These are phyloP conservation scores for Solanum pinnatisectum DNA, from an alignment of 257 asterid genomes.

Conservation along the genomic window DNA sequence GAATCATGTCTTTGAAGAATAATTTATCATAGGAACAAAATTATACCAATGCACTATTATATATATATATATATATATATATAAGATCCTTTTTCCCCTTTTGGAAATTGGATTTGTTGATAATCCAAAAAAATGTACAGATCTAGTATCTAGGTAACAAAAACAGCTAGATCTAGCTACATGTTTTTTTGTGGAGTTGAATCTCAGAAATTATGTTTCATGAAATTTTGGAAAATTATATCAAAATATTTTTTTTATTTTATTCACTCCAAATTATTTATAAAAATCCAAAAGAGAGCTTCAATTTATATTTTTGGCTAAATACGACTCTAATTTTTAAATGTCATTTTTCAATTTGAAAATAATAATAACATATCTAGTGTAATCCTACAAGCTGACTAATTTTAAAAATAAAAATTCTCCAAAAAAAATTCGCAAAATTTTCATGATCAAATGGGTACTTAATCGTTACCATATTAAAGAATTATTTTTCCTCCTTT, in stretches of 20 bases:
- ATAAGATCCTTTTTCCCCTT: not conserved
- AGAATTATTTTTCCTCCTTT: not conserved
- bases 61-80: no score
- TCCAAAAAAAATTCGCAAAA: no score
- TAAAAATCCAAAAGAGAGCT: no score
- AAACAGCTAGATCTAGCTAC: not conserved
- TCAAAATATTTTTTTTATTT: not conserved
- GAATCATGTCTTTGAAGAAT: not conserved
- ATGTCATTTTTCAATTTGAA: not conserved
- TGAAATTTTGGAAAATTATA: not conserved
- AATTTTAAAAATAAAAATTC: no score
- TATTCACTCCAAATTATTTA: no score
- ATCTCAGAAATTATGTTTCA: not conserved
- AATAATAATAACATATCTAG: no score
- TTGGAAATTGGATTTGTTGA: not conserved
- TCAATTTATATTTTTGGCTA: no score
- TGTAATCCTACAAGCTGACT: no score
- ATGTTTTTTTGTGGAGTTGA: not conserved
- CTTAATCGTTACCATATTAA: not conserved
- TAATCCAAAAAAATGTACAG: not conserved
- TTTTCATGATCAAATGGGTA: no score
- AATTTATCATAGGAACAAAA: not conserved
- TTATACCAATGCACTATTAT: not conserved
- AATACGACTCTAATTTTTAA: not conserved
- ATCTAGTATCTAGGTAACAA: not conserved